A percentile compares a stretch with the other conserved stretches of the same genome.
These are phyloP conservation scores for Aureobasidium lini DNA, from an alignment of 2,329 filamentous ascomycete species.

Conservation along the genomic window DNA sequence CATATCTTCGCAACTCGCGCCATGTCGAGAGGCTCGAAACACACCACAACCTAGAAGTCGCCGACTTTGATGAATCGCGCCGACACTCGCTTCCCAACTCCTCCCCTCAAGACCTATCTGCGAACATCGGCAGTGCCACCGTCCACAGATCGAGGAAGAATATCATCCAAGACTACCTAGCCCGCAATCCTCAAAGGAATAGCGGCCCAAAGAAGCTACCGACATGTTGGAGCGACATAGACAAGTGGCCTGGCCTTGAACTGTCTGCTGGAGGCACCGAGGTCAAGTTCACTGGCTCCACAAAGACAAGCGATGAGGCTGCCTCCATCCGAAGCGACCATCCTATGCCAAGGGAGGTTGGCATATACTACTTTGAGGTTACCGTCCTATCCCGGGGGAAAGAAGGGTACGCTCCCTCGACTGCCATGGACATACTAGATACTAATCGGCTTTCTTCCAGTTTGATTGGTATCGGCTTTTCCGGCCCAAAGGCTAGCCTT, in stretches of 20 bases:
- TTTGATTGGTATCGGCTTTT: slow-evolving; percentile 54
- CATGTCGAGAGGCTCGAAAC: slow-evolving; percentile 72
- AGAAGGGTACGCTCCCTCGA: slow-evolving; percentile 49
- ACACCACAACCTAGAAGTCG: slow-evolving; percentile 51
- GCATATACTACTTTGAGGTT: slow-evolving; percentile 89
- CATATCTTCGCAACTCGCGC: slow-evolving; percentile 70
- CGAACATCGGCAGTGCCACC: slow-evolving; percentile 50
- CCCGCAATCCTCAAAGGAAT: slow-evolving; percentile 57
- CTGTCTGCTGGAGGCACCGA: slow-evolving; percentile 66
- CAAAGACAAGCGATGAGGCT: slow-evolving; percentile 63
- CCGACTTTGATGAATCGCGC: slow-evolving; percentile 20
- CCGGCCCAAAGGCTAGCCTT: slow-evolving; percentile 49
- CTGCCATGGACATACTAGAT: background rate
- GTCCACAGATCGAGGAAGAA: slow-evolving; percentile 60
- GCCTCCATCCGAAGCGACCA: slow-evolving; percentile 76
- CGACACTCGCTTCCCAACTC: background rate
- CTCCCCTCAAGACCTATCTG: slow-evolving; percentile 37
- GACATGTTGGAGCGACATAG: slow-evolving; percentile 70
- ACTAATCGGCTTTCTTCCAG: slow-evolving; percentile 20
- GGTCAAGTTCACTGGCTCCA: slow-evolving; percentile 52
- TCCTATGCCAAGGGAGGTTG: slow-evolving; percentile 80
- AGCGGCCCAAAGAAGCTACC: slow-evolving; percentile 61
- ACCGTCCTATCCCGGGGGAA: slow-evolving; percentile 59
- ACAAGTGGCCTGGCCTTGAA: slow-evolving; percentile 68
- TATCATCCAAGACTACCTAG: slow-evolving; percentile 71